Base-by-base conservation (phyloP, 148 eudicot genomes). In the Fagopyrum tataricum region DNA sequence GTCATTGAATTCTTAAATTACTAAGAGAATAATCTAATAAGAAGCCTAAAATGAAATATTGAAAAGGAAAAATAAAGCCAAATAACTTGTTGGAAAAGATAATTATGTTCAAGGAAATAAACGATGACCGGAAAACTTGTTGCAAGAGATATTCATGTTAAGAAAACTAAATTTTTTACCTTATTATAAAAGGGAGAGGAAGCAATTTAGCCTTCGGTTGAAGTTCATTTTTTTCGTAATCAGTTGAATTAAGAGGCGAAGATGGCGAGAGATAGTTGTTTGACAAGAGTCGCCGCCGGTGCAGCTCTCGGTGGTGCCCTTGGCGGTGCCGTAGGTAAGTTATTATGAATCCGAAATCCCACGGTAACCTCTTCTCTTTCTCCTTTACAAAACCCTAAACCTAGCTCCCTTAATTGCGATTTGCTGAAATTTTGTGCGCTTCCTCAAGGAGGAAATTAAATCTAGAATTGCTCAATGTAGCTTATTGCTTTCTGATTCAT, bases 301-400 rank as follows among this genome's bases (percentile, higher is more conserved):
- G 91, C 87, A 44, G 96, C 92, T 9, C 81, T 90, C 46, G 98
- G 98, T 42, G 96, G 94, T 21, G 98, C 94, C 26, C 82, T 93
- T 21, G 98, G 98, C 44, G 98, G 92, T 68, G 98, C 98, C 68
- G 92, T 90, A 37, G 98, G 98, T 90, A 77, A 74, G 47, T 47
- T 40, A 23, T 9, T 73, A 44, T 24, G 39, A 2, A 1, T 17
- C 24, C 46, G 10, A 4, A 10, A 5, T 40, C 24, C 23, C 12
- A 15, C 47, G 46, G 7, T 46, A 44, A 43, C 15, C 44, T 18
- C 9, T 44, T 44, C 14, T 14, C 18, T 43, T 74, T 41, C 51
- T 59, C 80, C 70, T 70, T 72, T 18, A 23, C 1, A 59, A 59
- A 59, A 59, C 72, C 24, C 39, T 64, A 64, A 15, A 37, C 62